These are phyloP conservation scores for Papiliotrema flavescens DNA, from an alignment of 1,284 basidiomycete genomes.

Conservation along the genomic window DNA sequence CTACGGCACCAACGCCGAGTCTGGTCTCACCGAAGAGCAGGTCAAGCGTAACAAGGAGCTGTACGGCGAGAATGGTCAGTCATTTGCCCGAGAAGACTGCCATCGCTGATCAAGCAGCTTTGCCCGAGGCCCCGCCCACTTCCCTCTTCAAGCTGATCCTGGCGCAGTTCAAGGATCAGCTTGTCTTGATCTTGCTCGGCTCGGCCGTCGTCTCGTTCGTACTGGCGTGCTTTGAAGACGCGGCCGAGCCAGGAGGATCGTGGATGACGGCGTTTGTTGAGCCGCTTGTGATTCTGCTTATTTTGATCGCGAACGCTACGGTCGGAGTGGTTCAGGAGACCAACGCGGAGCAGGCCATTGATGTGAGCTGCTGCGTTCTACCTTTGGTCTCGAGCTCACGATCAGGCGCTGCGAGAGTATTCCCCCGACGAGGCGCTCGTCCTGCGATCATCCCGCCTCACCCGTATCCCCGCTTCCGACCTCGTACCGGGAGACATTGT, in stretches of 20 bases:
- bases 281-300: constrained; percentile 85
- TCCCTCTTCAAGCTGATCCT: constrained; percentile 90
- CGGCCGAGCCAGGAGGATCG: constrained; percentile 57
- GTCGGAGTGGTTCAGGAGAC: constrained; percentile 94
- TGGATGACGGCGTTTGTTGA: constrained; percentile 77
- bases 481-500: constrained; percentile 93
- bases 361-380: constrained; percentile 57
- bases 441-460: constrained; percentile 67
- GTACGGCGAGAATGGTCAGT: constrained; percentile 80
- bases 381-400: background rate
- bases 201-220: constrained; percentile 88
- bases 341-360: constrained; percentile 91
- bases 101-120: constrained; percentile 54
- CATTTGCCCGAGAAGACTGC: background rate
- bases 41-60: constrained; percentile 65
- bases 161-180: constrained; percentile 96
- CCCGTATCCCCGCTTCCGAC: constrained; percentile 73
- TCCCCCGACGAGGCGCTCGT: constrained; percentile 92
- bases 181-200: constrained; percentile 87
- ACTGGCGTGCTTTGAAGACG: constrained; percentile 78
- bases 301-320: constrained; percentile 86
- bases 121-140: constrained; percentile 84
- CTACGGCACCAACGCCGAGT: constrained; percentile 36
- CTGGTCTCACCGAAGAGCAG: constrained; percentile 40
- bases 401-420: constrained; percentile 85